A percentile compares a stretch with the other conserved stretches of the same genome.
phyloP scores from a whole-genome alignment of 1,284 basidiomycete genomes.

The Trichosporon coremiiforme region DNA sequence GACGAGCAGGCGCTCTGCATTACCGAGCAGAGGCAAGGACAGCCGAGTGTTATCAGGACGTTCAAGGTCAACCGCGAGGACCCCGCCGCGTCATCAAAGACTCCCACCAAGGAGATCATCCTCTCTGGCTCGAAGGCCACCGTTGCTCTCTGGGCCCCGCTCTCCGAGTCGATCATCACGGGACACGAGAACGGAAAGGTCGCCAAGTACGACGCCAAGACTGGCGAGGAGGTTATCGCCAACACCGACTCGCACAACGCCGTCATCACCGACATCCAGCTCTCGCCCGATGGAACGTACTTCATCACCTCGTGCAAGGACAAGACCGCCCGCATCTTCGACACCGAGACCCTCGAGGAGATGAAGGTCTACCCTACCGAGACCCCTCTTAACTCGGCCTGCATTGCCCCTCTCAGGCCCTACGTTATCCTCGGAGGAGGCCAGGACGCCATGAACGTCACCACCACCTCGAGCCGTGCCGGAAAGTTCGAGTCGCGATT shows the following conservation, averaged over 20 bases:
- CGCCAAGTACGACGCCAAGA: conserved; percentile 81
- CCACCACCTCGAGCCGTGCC: conserved; percentile 87
- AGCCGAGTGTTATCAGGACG: conserved; percentile 69
- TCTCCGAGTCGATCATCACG: conserved; percentile 79
- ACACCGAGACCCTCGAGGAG: conserved; percentile 81
- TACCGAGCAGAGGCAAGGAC: conserved; percentile 95
- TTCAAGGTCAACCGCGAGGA: conserved; percentile 85
- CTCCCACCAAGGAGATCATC: conserved; percentile 77
- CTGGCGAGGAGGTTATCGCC: conserved; percentile 77
- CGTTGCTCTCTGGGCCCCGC: conserved; percentile 85
- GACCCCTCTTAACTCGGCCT: conserved; percentile 93
- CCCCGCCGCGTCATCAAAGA: conserved; percentile 61
- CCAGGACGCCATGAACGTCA: conserved; percentile 97
- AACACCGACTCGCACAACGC: conserved; percentile 77
- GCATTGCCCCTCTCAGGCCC: conserved; percentile 79
- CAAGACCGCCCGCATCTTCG: conserved; percentile 90
- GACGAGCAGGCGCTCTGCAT: conserved; percentile 85
- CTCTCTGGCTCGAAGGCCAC: conserved; percentile 93
- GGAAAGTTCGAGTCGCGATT: conserved; percentile 98
- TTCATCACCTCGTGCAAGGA: conserved; percentile 97
- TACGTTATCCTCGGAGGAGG: conserved; percentile 94
- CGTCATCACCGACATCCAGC: conserved; percentile 85
- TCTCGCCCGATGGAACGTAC: conserved; percentile 87
- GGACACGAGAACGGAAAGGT: conserved; percentile 97
- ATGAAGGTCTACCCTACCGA: conserved; percentile 94